These are phyloP conservation scores for Myriosclerotinia curreyana DNA, from an alignment of 2,329 filamentous ascomycete species.

Conservation along the genomic window DNA sequence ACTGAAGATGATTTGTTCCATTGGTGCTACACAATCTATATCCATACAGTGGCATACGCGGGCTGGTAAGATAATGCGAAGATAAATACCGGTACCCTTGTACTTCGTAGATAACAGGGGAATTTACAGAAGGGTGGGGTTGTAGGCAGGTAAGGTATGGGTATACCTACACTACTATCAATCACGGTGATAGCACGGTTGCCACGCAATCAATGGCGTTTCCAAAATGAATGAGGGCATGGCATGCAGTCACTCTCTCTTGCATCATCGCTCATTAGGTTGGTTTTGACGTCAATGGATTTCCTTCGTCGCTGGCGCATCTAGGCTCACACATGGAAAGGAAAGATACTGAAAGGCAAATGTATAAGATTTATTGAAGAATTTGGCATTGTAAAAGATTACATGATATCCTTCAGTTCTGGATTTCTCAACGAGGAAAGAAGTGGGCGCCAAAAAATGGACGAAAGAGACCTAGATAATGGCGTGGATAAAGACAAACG, in stretches of 20 bases:
- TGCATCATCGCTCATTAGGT: background rate
- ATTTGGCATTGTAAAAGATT: background rate
- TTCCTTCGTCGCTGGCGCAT: background rate
- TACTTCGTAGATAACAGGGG: constrained; percentile 5
- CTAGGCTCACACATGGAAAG: background rate
- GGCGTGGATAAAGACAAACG: background rate
- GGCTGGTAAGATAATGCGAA: background rate
- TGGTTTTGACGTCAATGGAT: background rate
- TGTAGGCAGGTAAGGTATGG: background rate
- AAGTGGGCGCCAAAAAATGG: background rate
- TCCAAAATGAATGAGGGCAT: background rate
- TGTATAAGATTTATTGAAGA: background rate
- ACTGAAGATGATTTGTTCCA: background rate
- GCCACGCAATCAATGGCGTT: background rate
- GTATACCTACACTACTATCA: background rate
- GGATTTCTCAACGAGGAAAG: background rate
- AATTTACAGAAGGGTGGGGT: background rate
- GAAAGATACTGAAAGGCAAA: background rate
- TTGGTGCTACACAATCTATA: background rate
- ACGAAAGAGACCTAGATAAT: background rate
- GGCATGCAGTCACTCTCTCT: background rate
- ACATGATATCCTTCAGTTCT: background rate
- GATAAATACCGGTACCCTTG: background rate
- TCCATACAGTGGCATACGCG: background rate
- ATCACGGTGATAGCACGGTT: background rate